phyloP scores from a whole-genome alignment of 768 basidiomycete species.

The Candolleomyces aberdarensis region DNA sequence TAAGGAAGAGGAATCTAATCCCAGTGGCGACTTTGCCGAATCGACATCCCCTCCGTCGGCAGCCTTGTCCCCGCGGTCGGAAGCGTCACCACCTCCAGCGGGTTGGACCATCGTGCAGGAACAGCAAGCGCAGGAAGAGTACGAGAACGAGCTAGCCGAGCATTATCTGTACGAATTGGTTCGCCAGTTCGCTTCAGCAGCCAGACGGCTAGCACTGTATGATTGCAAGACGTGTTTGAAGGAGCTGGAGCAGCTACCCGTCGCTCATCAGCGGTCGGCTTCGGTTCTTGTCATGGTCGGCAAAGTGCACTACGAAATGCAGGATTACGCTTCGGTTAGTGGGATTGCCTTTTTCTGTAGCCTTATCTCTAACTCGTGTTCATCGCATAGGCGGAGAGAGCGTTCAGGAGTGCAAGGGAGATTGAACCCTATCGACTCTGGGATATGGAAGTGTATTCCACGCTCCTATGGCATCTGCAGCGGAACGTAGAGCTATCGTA shows the following conservation, averaged over 20 bases:
- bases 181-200: constrained; percentile 78
- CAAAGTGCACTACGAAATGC: constrained; percentile 84
- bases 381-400: constrained; percentile 73
- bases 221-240: constrained; percentile 72
- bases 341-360: constrained; percentile 13
- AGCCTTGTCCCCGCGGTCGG: constrained; percentile 59
- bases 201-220: constrained; percentile 71
- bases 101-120: constrained; percentile 66
- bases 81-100: constrained; percentile 60
- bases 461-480: constrained; percentile 92
- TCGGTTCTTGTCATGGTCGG: constrained; percentile 83
- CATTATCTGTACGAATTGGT: constrained; percentile 80
- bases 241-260: constrained; percentile 74
- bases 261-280: constrained; percentile 67
- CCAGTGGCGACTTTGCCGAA: constrained; percentile 46
- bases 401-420: constrained; percentile 77
- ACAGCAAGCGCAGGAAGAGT: constrained; percentile 67
- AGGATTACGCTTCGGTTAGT: constrained; percentile 86
- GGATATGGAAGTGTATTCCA: constrained; percentile 97
- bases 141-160: constrained; percentile 73
- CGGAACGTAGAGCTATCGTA: constrained; percentile 82
- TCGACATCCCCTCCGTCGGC: constrained; percentile 59
- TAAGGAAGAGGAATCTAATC: constrained; percentile 58
- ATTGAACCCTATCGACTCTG: constrained; percentile 86
- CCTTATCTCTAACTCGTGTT: constrained; percentile 27